Percentiles rank a stretch among this genome's conserved stretches.
These are phyloP conservation scores for Phaffia rhodozyma DNA, from an alignment of 1,284 basidiomycete genomes.

Conservation along the genomic window DNA sequence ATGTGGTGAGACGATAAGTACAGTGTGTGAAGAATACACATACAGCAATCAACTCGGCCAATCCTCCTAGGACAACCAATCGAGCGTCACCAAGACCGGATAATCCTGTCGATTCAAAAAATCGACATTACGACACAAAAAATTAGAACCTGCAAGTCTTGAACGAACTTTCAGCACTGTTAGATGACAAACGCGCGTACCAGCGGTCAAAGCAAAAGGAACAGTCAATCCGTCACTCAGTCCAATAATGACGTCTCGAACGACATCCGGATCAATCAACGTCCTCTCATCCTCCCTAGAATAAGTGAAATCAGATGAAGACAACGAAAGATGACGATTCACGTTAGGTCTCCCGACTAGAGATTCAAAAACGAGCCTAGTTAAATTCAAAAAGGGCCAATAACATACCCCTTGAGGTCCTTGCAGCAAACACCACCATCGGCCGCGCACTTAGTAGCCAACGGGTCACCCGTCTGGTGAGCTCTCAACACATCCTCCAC, in stretches of 20 bases:
- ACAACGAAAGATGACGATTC: too few species aligned
- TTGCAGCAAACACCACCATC: constrained; percentile 13
- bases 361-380: too few species aligned
- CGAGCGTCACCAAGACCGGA: constrained; percentile 78
- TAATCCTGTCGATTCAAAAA: constrained; percentile 51
- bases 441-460: constrained; percentile 12
- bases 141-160: not conserved
- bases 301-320: too few species aligned
- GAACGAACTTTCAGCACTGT: too few species aligned
- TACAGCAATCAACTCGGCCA: constrained; percentile 50
- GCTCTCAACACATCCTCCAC: constrained; percentile 7
- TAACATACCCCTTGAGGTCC: constrained; percentile 30
- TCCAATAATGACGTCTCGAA: constrained; percentile 52
- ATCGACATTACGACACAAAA: constrained; percentile 28
- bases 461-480: constrained; percentile 2
- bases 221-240: constrained; percentile 93
- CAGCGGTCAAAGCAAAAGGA: constrained; percentile 70
- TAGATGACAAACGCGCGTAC: not conserved
- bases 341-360: too few species aligned
- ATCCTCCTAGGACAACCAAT: constrained; percentile 78
- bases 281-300: constrained; percentile 34
- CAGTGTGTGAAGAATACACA: constrained; percentile 3
- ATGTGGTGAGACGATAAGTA: not conserved
- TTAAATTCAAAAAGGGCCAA: too few species aligned
- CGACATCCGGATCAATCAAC: constrained; percentile 35